A percentile compares a stretch with the other conserved stretches of the same genome.
Evolutionary conservation across 2,329 filamentous ascomycete genomes (phyloP).

Genomic region (Pseudogymnoascus sp.): DNA sequence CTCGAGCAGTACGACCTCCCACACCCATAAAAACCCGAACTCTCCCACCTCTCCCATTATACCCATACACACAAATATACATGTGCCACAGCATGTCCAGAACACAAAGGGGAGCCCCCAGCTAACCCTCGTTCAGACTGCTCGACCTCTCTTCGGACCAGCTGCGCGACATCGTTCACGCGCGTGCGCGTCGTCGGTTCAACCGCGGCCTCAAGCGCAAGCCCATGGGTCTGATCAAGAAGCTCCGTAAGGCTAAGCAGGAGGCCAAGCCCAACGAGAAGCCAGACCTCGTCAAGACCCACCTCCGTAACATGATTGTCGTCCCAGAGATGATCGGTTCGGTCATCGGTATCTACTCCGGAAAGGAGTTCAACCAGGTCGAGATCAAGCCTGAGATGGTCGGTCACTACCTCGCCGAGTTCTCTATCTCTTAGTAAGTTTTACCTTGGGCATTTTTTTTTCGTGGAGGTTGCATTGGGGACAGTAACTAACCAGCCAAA

Average conservation of each 20-base stretch:
- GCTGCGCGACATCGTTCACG: slow-evolving; percentile 98
- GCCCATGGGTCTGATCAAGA: slow-evolving; percentile 99
- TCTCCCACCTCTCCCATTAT: not conserved
- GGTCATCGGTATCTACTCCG: slow-evolving; percentile 98
- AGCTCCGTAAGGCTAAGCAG: slow-evolving; percentile 99
- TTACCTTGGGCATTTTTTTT: slow-evolving; percentile 1
- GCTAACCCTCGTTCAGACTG: slow-evolving; percentile 55
- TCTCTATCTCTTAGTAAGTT: slow-evolving; percentile 99
- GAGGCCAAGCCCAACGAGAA: slow-evolving; percentile 99
- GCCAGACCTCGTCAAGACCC: slow-evolving; percentile 98
- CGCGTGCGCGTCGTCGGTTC: slow-evolving; percentile 96
- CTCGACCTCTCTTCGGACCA: slow-evolving; percentile 97
- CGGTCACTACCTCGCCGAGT: slow-evolving; percentile 98
- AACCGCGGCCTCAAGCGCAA: slow-evolving; percentile 99
- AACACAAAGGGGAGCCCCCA: slow-evolving; percentile 29
- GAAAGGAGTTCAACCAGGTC: slow-evolving; percentile 99
- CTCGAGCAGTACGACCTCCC: slow-evolving; percentile 81
- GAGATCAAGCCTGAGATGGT: slow-evolving; percentile 99
- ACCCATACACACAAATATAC: slow-evolving; percentile 16
- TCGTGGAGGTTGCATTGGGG: not conserved
- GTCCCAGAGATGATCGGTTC: slow-evolving; percentile 99
- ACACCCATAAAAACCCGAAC: slow-evolving; percentile 10
- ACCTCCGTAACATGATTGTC: slow-evolving; percentile 99
- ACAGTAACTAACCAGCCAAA: slow-evolving; percentile 40
- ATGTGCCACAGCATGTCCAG: slow-evolving; percentile 18